Base-by-base conservation (phyloP, 1,139 yeast genomes). In the Pneumocystis canis region DNA sequence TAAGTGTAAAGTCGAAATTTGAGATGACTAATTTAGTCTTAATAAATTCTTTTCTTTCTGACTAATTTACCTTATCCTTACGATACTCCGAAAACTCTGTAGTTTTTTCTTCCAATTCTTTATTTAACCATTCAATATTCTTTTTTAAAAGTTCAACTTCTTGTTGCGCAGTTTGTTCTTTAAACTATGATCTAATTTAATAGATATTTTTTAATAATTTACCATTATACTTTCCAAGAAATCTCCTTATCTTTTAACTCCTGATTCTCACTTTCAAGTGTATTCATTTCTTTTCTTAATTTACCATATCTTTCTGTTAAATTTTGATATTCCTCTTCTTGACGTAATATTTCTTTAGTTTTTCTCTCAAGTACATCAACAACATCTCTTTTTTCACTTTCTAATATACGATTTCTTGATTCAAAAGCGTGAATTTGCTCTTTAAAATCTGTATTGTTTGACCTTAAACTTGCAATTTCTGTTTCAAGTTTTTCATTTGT, bases 271-370 rank as follows among this genome's bases (percentile, higher is more conserved):
- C 73, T 72, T 65, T 78, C 80, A 33, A 77, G 67, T 6, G 77
- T 79, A 47, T 77, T 72, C 7, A 76, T 66, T 14, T 72, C 68
- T 62, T 75, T 72, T 60, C 83, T 76, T n/a, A 76, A 69, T 9
- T 72, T 73, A 33, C 83, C 79, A 66, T 80, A 81, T 5, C 79
- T 75, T 20, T 75, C 74, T 35, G 82, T 78, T 40, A 84, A 71
- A 30, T 74, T 73, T 58, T 79, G 80, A n/a, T 83, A 73, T 61
- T 84, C 83, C n/a, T 75, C 76, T 63, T 79, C 80, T 58, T 82
- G 73, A n/a, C 75, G 76, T 53, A 77, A 75, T 54, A 80, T 72
- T 66, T 83, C 86, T 33, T 73, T 75, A 73, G 74, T 78, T 67
- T 77, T 78, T 63, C 75, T 73, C 63, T 76, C 79, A n/a, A 80